A percentile compares a stretch with the other conserved stretches of the same genome.
These are phyloP conservation scores for Cryphonectria parasitica DNA, from an alignment of 2,329 filamentous ascomycete species.

Conservation along the genomic window DNA sequence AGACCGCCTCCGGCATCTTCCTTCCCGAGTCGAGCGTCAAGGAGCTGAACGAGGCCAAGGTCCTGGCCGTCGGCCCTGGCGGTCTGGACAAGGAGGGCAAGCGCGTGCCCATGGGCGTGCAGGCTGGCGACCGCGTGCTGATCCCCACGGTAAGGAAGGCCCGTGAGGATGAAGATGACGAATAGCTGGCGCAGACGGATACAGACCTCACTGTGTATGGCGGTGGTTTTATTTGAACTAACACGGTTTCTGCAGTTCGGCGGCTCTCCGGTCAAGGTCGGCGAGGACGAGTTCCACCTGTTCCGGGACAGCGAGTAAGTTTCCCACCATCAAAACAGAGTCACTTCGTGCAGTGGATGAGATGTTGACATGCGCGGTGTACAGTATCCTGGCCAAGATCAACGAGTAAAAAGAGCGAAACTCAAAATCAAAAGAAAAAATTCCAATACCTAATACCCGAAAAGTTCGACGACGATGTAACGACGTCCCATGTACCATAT, in stretches of 20 bases:
- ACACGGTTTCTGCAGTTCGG: conserved; percentile 68
- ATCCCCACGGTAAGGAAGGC: conserved; percentile 79
- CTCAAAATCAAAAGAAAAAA: conserved; percentile 34
- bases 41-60: conserved; percentile 97
- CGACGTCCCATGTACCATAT: conserved; percentile 28
- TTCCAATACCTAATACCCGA: conserved; percentile 30
- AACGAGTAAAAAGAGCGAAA: conserved; percentile 70
- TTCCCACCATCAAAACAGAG: conserved; percentile 7
- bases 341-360: neutral
- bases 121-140: conserved; percentile 86
- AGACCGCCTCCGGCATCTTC: conserved; percentile 96
- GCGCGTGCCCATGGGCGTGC: conserved; percentile 81
- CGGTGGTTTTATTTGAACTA: conserved; percentile 31
- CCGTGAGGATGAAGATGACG: neutral
- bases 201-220: conserved; percentile 5
- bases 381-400: conserved; percentile 96
- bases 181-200: neutral
- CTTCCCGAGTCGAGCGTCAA: conserved; percentile 96
- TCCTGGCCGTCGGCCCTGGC: conserved; percentile 92
- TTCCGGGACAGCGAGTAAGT: conserved; percentile 99
- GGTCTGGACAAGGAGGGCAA: conserved; percentile 86
- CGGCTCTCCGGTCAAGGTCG: conserved; percentile 93
- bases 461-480: conserved; percentile 34
- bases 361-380: conserved; percentile 30
- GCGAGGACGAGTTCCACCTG: conserved; percentile 92